Conservation (phyloP, 2,329 filamentous ascomycete genomes). For the Camillea tinctor region DNA sequence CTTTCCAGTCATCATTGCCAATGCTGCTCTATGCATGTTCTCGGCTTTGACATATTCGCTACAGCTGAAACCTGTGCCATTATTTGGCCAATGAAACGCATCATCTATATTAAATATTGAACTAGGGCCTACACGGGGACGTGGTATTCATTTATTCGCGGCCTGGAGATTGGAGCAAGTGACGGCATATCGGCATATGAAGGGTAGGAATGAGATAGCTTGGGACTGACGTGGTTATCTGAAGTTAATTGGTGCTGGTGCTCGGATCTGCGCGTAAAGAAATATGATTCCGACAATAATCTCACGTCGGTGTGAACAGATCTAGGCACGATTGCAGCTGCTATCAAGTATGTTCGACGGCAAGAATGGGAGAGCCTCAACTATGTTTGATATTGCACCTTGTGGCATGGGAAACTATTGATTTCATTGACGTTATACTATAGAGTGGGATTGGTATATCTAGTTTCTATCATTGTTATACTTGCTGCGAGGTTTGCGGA, state of each 20-base stretch:
- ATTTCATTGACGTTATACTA: not conserved
- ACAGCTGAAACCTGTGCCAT: too few species aligned
- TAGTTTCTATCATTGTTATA: not conserved
- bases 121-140: too few species aligned
- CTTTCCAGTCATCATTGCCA: too few species aligned
- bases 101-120: too few species aligned
- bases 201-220: too few species aligned
- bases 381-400: not conserved
- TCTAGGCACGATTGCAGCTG: not conserved
- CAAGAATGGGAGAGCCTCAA: not conserved
- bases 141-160: too few species aligned
- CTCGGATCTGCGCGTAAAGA: not conserved
- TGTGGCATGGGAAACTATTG: not conserved
- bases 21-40: too few species aligned
- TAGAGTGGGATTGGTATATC: not conserved
- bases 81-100: too few species aligned
- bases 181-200: too few species aligned
- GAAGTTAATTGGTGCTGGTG: not conserved
- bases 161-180: too few species aligned
- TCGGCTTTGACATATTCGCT: too few species aligned
- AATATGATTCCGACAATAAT: not conserved
- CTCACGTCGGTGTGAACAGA: not conserved
- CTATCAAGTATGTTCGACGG: not conserved
- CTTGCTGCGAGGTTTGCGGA: not conserved
- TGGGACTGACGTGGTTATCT: not conserved